phyloP scores from a whole-genome alignment of 1,284 basidiomycete genomes.

The Apiotrichum siamense region DNA sequence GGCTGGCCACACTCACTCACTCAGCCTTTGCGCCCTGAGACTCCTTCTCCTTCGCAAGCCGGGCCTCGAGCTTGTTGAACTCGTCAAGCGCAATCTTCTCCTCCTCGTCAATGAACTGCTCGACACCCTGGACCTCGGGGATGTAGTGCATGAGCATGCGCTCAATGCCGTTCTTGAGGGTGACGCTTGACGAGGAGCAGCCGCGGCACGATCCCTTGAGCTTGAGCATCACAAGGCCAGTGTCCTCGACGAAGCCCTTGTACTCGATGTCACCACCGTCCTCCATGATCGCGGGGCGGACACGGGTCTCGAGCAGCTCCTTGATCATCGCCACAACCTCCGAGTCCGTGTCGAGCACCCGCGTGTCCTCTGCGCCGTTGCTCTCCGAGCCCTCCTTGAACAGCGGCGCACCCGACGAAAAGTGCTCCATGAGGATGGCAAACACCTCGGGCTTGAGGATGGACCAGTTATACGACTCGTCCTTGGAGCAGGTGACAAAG shows the following conservation, averaged over 20 bases:
- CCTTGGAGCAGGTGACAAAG: constrained; percentile 94
- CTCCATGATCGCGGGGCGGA: constrained; percentile 88
- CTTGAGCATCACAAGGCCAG: constrained; percentile 62
- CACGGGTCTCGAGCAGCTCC: constrained; percentile 88
- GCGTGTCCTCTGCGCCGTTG: constrained; percentile 88
- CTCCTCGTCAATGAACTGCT: constrained; percentile 88
- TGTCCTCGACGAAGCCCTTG: constrained; percentile 52
- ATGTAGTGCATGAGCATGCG: constrained; percentile 99
- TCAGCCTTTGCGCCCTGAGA: constrained; percentile 22
- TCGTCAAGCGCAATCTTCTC: constrained; percentile 82
- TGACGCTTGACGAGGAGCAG: constrained; percentile 86
- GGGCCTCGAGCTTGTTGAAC: constrained; percentile 84
- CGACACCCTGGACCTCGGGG: constrained; percentile 93
- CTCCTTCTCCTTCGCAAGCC: constrained; percentile 55
- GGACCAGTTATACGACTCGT: constrained; percentile 76
- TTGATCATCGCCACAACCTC: constrained; percentile 99
- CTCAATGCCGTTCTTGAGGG: constrained; percentile 92
- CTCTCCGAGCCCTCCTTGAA: constrained; percentile 67
- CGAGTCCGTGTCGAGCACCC: constrained; percentile 90
- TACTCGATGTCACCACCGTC: constrained; percentile 55
- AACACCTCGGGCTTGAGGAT: constrained; percentile 98
- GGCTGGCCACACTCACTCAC: neutral
- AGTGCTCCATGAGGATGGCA: constrained; percentile 95
- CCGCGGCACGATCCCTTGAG: constrained; percentile 95
- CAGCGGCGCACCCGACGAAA: constrained; percentile 77